Evolutionary conservation across 2,329 filamentous ascomycete species (phyloP).

Genomic region (Teratosphaeria epicoccoides): DNA sequence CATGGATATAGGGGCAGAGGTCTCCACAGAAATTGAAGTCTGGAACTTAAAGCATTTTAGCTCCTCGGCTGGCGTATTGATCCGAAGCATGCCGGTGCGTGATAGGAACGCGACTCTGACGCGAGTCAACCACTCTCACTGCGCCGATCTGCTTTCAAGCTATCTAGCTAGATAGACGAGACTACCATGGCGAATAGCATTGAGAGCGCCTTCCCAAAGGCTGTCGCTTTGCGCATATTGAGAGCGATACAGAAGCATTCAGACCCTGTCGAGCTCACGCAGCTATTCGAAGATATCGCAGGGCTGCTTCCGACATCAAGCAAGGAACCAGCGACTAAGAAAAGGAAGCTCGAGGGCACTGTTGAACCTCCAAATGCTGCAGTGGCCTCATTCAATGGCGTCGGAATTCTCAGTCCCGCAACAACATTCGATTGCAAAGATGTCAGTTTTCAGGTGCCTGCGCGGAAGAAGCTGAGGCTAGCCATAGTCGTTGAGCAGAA

Average conservation of each 20-base stretch:
- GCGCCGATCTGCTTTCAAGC: neutral
- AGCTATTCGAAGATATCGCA: constrained; percentile 5
- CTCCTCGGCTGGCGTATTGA: neutral
- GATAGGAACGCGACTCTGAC: neutral
- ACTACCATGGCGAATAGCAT: neutral
- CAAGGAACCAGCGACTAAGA: constrained; percentile 28
- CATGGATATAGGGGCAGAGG: neutral
- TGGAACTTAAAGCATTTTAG: neutral
- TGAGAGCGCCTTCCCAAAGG: neutral
- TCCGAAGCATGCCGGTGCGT: neutral
- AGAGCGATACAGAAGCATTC: constrained; percentile 2
- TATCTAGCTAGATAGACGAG: too few species aligned
- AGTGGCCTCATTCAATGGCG: constrained; percentile 3
- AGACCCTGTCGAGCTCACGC: neutral
- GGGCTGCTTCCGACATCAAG: neutral
- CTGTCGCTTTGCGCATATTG: neutral
- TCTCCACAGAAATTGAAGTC: neutral
- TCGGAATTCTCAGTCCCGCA: neutral
- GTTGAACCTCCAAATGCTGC: constrained; percentile 4
- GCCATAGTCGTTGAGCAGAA: constrained; percentile 36
- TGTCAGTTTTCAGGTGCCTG: constrained; percentile 51
- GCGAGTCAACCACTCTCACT: neutral
- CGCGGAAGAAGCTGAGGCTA: constrained; percentile 53
- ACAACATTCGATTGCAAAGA: constrained; percentile 39
- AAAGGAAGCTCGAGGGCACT: constrained; percentile 40